Evolutionary conservation across 371 early-diverging fungal genomes (phyloP).

Genomic region (Mycotypha africana): DNA sequence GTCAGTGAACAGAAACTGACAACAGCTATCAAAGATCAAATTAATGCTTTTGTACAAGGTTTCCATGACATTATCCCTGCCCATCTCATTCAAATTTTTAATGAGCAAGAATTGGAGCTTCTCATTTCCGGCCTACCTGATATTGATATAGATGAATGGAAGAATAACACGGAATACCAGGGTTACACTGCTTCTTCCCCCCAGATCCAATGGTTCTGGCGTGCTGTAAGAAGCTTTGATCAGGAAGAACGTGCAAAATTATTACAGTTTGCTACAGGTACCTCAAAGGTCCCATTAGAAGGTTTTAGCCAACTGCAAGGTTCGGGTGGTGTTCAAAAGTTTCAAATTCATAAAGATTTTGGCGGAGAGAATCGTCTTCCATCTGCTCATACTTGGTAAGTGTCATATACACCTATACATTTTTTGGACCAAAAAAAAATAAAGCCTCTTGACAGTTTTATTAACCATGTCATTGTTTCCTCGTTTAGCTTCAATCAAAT

Average conservation of each 20-base stretch:
- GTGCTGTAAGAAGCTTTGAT: conserved; percentile 95
- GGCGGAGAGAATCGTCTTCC: conserved; percentile 85
- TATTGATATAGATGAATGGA: conserved; percentile 99
- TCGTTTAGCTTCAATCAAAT: conserved; percentile 95
- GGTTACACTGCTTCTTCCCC: conserved; percentile 82
- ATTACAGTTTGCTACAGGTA: conserved; percentile 98
- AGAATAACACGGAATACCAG: conserved; percentile 95
- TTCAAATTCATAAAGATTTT: conserved; percentile 98
- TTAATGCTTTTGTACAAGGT: conserved; percentile 89
- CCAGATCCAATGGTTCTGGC: conserved; percentile 99
- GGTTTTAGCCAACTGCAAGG: conserved; percentile 96
- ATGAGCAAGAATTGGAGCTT: conserved; percentile 98
- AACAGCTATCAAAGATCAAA: conserved; percentile 88
- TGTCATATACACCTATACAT: too few relatives aligned
- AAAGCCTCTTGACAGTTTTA: too few relatives aligned
- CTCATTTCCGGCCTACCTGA: conserved; percentile 98
- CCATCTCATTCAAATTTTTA: conserved; percentile 90
- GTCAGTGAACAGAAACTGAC: conserved; percentile 89
- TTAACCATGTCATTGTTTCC: conserved; percentile 9
- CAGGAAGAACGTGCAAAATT: conserved; percentile 97
- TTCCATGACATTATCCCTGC: conserved; percentile 96
- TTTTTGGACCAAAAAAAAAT: too few relatives aligned
- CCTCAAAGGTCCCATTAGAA: conserved; percentile 96
- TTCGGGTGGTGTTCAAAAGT: conserved; percentile 92
- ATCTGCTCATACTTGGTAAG: conserved; percentile 97